phyloP scores from a whole-genome alignment of 805 yeast species.

The Saccharomycopsis selenospora region DNA sequence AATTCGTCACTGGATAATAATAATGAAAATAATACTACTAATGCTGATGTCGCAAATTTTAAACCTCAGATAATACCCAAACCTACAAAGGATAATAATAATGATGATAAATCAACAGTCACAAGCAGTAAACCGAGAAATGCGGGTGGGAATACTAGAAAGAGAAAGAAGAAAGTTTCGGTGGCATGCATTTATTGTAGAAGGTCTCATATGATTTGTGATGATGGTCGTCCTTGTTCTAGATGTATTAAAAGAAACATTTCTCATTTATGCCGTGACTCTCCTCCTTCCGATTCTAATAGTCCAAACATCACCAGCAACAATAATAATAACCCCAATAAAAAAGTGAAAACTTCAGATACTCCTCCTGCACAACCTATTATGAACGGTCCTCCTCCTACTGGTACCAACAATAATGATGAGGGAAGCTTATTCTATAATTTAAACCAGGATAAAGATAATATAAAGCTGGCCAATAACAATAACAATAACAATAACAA shows the following conservation, averaged over 20 bases:
- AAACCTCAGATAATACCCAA: background rate
- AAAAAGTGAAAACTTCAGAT: too few species aligned
- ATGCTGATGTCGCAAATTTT: background rate
- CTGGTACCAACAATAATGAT: background rate
- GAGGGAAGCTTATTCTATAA: background rate
- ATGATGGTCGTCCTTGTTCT: conserved; percentile 57
- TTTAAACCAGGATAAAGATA: background rate
- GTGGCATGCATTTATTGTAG: conserved; percentile 85
- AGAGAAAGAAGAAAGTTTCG: conserved; percentile 36
- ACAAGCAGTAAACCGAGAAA: conserved; percentile 15
- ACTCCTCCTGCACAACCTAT: too few species aligned
- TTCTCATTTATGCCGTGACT: conserved; percentile 76
- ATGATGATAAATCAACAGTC: background rate
- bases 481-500: conserved; percentile 5
- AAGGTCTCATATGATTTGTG: conserved; percentile 91
- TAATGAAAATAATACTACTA: background rate
- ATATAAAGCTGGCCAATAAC: background rate
- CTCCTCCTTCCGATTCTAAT: background rate
- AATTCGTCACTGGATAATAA: too few species aligned
- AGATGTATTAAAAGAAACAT: conserved; percentile 83
- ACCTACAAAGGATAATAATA: background rate
- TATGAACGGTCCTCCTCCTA: background rate
- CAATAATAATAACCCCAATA: background rate
- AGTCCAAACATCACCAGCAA: background rate
- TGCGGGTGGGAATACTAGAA: conserved; percentile 24